These are phyloP conservation scores for Hypoxylon sp. DNA, from an alignment of 2,329 filamentous ascomycete species.

Conservation along the genomic window DNA sequence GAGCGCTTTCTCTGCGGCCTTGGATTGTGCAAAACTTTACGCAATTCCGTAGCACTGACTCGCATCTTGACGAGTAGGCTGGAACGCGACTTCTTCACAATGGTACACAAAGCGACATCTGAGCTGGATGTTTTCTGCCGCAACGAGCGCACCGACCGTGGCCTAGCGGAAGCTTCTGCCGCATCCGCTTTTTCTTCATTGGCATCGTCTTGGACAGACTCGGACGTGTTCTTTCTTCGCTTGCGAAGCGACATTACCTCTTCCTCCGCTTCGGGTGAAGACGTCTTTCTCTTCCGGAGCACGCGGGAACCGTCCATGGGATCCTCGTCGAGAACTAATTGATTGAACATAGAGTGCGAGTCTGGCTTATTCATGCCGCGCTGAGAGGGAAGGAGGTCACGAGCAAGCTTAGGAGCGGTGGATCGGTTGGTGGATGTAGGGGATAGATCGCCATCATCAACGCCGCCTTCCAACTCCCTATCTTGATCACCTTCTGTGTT, in stretches of 20 bases:
- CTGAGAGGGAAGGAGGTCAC: conserved; percentile 78
- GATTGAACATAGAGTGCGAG: conserved; percentile 83
- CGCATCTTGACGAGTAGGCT: conserved; percentile 69
- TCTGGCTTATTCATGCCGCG: conserved; percentile 73
- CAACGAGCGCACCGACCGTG: conserved; percentile 68
- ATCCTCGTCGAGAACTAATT: conserved; percentile 77
- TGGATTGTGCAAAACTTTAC: conserved; percentile 69
- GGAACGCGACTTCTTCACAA: conserved; percentile 57
- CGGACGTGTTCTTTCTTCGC: conserved; percentile 64
- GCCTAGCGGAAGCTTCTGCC: conserved; percentile 52
- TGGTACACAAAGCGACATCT: conserved; percentile 55
- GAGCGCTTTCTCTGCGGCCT: conserved; percentile 68
- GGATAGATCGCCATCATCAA: conserved; percentile 52
- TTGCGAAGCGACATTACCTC: conserved; percentile 65
- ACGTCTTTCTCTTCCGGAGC: conserved; percentile 86
- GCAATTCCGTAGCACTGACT: conserved; percentile 69
- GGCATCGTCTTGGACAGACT: conserved; percentile 51
- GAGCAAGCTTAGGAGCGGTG: conserved; percentile 74
- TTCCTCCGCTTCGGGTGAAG: conserved; percentile 74
- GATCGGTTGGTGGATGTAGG: conserved; percentile 62
- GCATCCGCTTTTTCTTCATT: conserved; percentile 53
- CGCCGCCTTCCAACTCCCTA: conserved; percentile 51
- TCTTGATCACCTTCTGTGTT: conserved; percentile 47
- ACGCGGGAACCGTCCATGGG: conserved; percentile 81
- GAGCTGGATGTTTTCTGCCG: conserved; percentile 63